Conservation (phyloP, 2,329 filamentous ascomycete genomes). For the Chaetomiaceae sp. region DNA sequence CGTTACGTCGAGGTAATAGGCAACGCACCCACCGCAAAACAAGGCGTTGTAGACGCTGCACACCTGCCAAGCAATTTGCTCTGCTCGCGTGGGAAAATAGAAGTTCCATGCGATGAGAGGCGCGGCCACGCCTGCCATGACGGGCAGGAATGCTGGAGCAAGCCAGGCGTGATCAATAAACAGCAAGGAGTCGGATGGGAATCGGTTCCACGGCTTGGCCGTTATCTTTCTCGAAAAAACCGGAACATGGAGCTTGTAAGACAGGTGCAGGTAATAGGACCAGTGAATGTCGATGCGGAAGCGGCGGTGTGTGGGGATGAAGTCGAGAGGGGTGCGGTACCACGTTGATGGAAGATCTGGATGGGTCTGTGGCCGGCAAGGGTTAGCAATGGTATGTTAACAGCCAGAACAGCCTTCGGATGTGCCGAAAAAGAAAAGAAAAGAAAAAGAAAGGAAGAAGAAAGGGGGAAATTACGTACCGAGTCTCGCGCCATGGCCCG, state of each 20-base stretch:
- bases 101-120: constrained; percentile 27
- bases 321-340: constrained; percentile 30
- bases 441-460: background rate
- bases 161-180: constrained; percentile 7
- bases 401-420: no score
- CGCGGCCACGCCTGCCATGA: constrained; percentile 13
- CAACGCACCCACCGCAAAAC: background rate
- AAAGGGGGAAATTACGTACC: constrained; percentile 5
- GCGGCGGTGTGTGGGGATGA: constrained; percentile 20
- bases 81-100: constrained; percentile 21
- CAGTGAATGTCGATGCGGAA: constrained; percentile 22
- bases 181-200: constrained; percentile 23
- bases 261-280: constrained; percentile 20
- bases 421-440: no score
- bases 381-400: no score
- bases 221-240: constrained; percentile 18
- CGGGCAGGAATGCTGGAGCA: constrained; percentile 9
- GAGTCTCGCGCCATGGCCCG: constrained; percentile 6
- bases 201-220: constrained; percentile 20
- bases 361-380: constrained; percentile 27
- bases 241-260: constrained; percentile 16
- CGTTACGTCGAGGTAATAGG: constrained; percentile 3
- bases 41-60: constrained; percentile 17
- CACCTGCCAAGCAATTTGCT: constrained; percentile 23
- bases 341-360: constrained; percentile 20